phyloP scores from a whole-genome alignment of 148 eudicot genomes.

The Amaranthus hypochondriacus region DNA sequence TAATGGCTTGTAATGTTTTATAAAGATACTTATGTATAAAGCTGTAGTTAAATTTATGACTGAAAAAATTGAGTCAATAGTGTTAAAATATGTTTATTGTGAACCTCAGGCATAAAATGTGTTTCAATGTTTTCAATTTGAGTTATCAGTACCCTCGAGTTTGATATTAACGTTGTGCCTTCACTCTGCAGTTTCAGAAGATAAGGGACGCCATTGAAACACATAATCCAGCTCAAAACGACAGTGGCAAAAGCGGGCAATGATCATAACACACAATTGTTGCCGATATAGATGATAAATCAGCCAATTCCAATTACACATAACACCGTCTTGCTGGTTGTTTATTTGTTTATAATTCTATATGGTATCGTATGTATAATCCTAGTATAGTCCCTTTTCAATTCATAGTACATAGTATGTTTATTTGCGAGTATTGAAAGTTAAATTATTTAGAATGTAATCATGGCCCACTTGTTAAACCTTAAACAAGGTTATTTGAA shows the following conservation, averaged over 20 bases:
- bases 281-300: constrained; percentile 8
- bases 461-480: constrained; percentile 9
- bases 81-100: no score
- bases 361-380: background rate
- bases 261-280: constrained; percentile 1
- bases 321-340: background rate
- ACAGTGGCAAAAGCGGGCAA: constrained; percentile 37
- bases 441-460: constrained; percentile 8
- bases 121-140: no score
- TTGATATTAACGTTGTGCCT: background rate
- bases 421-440: constrained; percentile 16
- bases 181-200: constrained; percentile 69
- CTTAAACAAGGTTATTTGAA: background rate
- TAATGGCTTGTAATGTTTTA: no score
- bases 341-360: background rate
- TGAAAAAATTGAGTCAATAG: no score
- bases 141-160: no score
- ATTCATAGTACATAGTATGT: constrained; percentile 3
- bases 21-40: no score
- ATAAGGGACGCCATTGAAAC: constrained; percentile 69
- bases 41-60: no score
- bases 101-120: no score
- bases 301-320: constrained; percentile 16
- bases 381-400: background rate
- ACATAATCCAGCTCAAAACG: constrained; percentile 61